Percentiles rank a stretch among this genome's conserved stretches.
Evolutionary conservation across 75 land plant genomes (phyloP).

Genomic region (Pinus taeda): DNA sequence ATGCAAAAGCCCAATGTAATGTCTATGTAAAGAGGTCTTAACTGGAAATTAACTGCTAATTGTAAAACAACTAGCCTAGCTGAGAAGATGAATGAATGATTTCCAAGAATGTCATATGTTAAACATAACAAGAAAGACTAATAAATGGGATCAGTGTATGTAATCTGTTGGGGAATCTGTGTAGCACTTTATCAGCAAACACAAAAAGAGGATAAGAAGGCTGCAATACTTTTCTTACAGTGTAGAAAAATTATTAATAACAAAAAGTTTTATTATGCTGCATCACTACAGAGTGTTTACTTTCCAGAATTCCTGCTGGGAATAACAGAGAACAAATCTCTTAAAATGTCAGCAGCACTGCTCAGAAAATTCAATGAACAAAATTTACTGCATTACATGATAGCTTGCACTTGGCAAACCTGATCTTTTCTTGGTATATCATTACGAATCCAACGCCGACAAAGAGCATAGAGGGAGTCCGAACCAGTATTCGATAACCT

Average conservation of each 20-base stretch:
- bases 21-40: no score
- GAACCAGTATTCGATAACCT: slow-evolving; percentile 30
- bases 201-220: no score
- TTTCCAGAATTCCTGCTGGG: neutral
- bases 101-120: neutral
- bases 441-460: slow-evolving; percentile 53
- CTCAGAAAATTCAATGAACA: neutral
- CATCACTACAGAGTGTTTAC: neutral
- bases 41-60: no score
- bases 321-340: neutral
- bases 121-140: neutral
- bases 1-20: no score
- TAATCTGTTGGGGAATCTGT: no score
- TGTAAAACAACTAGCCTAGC: no score
- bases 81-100: no score
- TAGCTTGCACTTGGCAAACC: slow-evolving; percentile 12
- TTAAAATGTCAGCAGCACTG: neutral
- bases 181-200: no score
- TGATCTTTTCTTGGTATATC: slow-evolving; percentile 42
- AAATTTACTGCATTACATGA: neutral
- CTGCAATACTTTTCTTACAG: no score
- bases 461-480: slow-evolving; percentile 34
- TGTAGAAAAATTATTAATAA: no score
- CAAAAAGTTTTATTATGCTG: no score
- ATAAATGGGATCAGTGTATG: neutral